Base-by-base conservation (phyloP, 2,329 filamentous ascomycete species). In the Ceratocystis variospora region DNA sequence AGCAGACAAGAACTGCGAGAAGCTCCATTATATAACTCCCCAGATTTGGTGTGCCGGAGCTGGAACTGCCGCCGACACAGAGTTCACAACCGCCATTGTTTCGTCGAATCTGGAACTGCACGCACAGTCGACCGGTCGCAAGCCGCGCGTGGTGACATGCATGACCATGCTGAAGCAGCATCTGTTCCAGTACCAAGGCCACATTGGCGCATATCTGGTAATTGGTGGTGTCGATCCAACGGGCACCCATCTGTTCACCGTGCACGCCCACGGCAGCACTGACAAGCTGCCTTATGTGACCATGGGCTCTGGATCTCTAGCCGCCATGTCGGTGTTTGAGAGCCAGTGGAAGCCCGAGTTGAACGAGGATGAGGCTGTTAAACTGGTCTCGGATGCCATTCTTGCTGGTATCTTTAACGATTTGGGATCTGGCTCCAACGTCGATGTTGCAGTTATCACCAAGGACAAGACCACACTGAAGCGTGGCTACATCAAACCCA, bases 1-100 rank as follows among this genome's bases (percentile, higher is more conserved):
- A 72, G 95, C 95, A 78, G 94, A 99, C 85, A 99, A 99, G 90
- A 99, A 99, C 84, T 97, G 94, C 81, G 93, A 99, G 80, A 99
- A 99, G 81, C 87, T 99, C 70, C 94, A 99, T 81, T 99, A 95
- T 82, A 99, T 99, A 77, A 83, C 94, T 55, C 93, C 94, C 68
- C 91, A 96, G 78, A 99, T 99, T 78, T 99, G 94, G 94, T 99
- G 94, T 79, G 94, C 94, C 8, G 94, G 94, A 72, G 95, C 94
- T 71, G 94, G 95, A 77, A 99, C 94, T 63, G 94, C 94, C 69
- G 94, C 94, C 73, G 94, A 99, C 77, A 97, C 93, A 71, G 94
- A 99, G 80, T 99, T 99, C 82, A 99, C 94, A 72, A 99, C 94
- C 68, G 89, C 93, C 75, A 87, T 99, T 77, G 96, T 97, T 81